Evolutionary conservation across 2,329 filamentous ascomycete species (phyloP).

Genomic region (Ophiocordyceps camponoti-saundersi): DNA sequence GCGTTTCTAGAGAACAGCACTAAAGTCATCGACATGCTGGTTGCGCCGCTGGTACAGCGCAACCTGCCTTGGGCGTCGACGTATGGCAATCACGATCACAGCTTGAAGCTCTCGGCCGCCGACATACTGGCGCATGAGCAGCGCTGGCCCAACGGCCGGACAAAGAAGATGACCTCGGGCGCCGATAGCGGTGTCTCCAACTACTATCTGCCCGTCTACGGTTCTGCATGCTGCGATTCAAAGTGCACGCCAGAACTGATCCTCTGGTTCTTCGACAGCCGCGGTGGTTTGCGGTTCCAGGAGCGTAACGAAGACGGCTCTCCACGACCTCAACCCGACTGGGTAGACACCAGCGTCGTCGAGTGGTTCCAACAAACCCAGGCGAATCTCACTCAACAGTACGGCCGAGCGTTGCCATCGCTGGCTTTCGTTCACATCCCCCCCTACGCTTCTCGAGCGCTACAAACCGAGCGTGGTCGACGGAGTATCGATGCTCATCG

Average conservation of each 20-base stretch:
- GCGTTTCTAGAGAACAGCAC: constrained; percentile 35
- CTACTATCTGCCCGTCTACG: constrained; percentile 28
- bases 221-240: constrained; percentile 13
- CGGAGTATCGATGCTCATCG: constrained; percentile 15
- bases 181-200: constrained; percentile 24
- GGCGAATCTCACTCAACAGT: constrained; percentile 10
- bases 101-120: constrained; percentile 36
- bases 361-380: constrained; percentile 24
- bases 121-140: constrained; percentile 24
- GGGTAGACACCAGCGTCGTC: constrained; percentile 27
- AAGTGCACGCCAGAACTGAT: constrained; percentile 25
- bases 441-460: constrained; percentile 20
- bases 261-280: constrained; percentile 58
- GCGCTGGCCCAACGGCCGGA: constrained; percentile 19
- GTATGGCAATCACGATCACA: constrained; percentile 55
- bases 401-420: constrained; percentile 21
- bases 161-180: constrained; percentile 20
- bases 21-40: constrained; percentile 39
- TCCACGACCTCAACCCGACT: constrained; percentile 20
- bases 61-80: constrained; percentile 46
- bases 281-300: constrained; percentile 37
- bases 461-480: constrained; percentile 15
- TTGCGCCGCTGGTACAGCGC: constrained; percentile 36
- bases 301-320: constrained; percentile 12
- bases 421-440: constrained; percentile 33